Percentiles rank a stretch among this genome's conserved stretches.
Evolutionary conservation across 2,329 filamentous ascomycete genomes (phyloP).

Genomic region (Huntiella omanensis): DNA sequence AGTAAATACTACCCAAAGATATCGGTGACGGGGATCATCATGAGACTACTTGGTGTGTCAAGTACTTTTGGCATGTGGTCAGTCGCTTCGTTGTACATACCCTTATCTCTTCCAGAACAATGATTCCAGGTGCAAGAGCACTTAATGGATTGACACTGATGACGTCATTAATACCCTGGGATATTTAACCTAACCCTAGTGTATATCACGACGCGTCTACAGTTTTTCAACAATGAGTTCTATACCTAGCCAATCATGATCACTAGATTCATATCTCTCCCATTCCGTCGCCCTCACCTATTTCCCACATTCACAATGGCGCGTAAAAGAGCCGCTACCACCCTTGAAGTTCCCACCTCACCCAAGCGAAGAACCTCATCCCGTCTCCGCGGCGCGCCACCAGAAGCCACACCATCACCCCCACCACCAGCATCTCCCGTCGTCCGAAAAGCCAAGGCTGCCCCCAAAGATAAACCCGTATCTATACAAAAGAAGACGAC

Average conservation of each 20-base stretch:
- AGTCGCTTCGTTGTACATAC: too few species aligned
- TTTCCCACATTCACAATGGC: not conserved
- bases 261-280: not conserved
- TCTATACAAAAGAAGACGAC: not conserved
- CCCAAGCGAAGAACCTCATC: conserved; percentile 9
- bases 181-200: too few species aligned
- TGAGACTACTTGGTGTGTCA: too few species aligned
- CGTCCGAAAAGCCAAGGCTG: not conserved
- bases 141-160: too few species aligned
- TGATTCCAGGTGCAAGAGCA: too few species aligned
- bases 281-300: not conserved
- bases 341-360: not conserved
- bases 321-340: conserved; percentile 7
- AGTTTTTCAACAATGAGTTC: too few species aligned
- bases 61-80: too few species aligned
- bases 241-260: not conserved
- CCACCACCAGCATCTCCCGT: not conserved
- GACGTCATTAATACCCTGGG: too few species aligned
- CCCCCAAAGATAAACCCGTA: not conserved
- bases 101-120: too few species aligned
- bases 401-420: not conserved
- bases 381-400: conserved; percentile 1
- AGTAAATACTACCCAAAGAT: too few species aligned
- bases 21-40: too few species aligned
- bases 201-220: too few species aligned